Conservation (phyloP, 2,329 filamentous ascomycete genomes). For the Colletotrichum godetiae region DNA sequence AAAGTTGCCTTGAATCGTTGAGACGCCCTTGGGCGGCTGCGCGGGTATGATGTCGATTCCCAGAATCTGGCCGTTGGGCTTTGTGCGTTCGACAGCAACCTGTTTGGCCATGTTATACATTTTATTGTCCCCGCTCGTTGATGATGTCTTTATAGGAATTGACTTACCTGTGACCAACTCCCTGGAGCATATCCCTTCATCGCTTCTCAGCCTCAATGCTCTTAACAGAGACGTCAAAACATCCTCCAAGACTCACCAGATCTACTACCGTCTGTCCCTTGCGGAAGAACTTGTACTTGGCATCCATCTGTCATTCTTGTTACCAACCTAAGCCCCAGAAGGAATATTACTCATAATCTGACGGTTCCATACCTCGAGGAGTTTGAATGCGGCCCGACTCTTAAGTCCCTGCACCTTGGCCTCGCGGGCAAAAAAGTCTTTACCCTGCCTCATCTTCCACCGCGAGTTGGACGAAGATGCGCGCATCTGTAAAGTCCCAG, state of each 20-base stretch:
- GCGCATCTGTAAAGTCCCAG: conserved; percentile 2
- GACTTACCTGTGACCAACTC: conserved; percentile 73
- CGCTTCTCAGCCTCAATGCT: not conserved
- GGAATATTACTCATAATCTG: not conserved
- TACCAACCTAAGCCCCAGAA: not conserved
- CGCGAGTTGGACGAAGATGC: conserved; percentile 72
- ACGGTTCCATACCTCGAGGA: conserved; percentile 76
- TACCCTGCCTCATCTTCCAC: conserved; percentile 85
- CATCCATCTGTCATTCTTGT: conserved; percentile 74
- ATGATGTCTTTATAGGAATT: not conserved
- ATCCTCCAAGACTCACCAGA: conserved; percentile 66
- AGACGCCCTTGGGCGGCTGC: conserved; percentile 90
- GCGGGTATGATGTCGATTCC: conserved; percentile 96
- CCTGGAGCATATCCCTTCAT: conserved; percentile 80
- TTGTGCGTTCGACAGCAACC: conserved; percentile 84
- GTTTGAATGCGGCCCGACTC: conserved; percentile 92
- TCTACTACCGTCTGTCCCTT: conserved; percentile 89
- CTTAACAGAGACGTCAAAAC: not conserved
- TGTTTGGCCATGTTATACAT: conserved; percentile 48
- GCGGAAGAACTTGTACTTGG: conserved; percentile 82
- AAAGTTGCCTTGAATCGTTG: conserved; percentile 95
- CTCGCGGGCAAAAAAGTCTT: conserved; percentile 77
- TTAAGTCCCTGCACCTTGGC: conserved; percentile 85
- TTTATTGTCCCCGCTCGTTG: not conserved
- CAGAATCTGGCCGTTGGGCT: conserved; percentile 81